These are phyloP conservation scores for Auriculariales sp. DNA, from an alignment of 768 basidiomycete genomes.

Conservation along the genomic window DNA sequence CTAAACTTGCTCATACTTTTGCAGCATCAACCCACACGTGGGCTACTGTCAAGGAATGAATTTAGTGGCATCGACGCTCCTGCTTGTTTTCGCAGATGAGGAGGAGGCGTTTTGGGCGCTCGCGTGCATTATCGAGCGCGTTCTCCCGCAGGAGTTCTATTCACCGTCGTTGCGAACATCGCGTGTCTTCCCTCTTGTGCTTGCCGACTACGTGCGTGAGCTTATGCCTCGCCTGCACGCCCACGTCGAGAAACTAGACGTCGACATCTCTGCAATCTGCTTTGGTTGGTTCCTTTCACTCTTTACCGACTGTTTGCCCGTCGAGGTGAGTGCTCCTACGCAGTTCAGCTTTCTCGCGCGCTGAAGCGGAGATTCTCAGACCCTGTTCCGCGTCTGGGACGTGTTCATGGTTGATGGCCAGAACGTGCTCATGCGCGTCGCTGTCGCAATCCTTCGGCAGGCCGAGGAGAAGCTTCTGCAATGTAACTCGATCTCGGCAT, in stretches of 20 bases:
- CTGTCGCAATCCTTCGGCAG: slow-evolving; percentile 69
- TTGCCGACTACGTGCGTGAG: slow-evolving; percentile 78
- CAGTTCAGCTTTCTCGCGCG: neutral
- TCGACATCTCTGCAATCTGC: slow-evolving; percentile 87
- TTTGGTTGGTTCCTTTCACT: slow-evolving; percentile 98
- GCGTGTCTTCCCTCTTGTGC: slow-evolving; percentile 82
- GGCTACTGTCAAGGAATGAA: slow-evolving; percentile 97
- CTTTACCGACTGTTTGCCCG: slow-evolving; percentile 90
- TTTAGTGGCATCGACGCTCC: slow-evolving; percentile 83
- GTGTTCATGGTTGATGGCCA: slow-evolving; percentile 86
- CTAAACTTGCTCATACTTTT: neutral
- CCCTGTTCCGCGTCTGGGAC: slow-evolving; percentile 92
- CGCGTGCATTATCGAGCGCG: slow-evolving; percentile 71
- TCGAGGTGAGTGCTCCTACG: slow-evolving; percentile 68
- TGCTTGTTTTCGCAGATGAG: slow-evolving; percentile 87
- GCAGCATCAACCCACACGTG: slow-evolving; percentile 77
- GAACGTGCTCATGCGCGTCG: slow-evolving; percentile 82
- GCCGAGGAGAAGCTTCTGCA: slow-evolving; percentile 74
- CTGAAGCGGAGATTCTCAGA: slow-evolving; percentile 29
- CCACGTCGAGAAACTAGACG: slow-evolving; percentile 66
- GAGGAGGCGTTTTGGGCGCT: slow-evolving; percentile 98
- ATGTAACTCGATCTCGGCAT: slow-evolving; percentile 73
- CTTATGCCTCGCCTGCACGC: slow-evolving; percentile 54
- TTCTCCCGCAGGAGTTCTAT: slow-evolving; percentile 88
- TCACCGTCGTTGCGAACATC: slow-evolving; percentile 85